A percentile compares a stretch with the other conserved stretches of the same genome.
phyloP scores from a whole-genome alignment of 306 rosid genomes.

The Fagus sylvatica region DNA sequence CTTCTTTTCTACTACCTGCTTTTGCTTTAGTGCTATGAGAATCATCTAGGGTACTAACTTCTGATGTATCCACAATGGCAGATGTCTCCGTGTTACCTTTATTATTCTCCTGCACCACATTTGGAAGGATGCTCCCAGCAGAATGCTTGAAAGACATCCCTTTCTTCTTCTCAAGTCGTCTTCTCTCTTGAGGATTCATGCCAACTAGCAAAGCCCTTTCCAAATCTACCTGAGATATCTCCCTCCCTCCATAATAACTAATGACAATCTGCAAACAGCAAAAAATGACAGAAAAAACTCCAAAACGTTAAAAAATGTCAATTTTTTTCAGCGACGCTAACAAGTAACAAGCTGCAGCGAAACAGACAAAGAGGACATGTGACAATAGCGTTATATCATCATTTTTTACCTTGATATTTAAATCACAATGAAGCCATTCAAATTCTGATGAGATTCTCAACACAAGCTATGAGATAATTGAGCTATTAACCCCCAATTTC shows the following conservation, averaged over 20 bases:
- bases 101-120: slow-evolving; percentile 39
- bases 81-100: slow-evolving; percentile 24
- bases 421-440: slow-evolving; percentile 1
- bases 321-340: slow-evolving; percentile 8
- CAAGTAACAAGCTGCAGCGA: slow-evolving; percentile 1
- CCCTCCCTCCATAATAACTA: slow-evolving; percentile 86
- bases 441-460: slow-evolving; percentile 1
- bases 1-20: slow-evolving; percentile 14
- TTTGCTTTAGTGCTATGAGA: slow-evolving; percentile 28
- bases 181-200: slow-evolving; percentile 85
- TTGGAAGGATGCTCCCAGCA: slow-evolving; percentile 26
- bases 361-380: neutral
- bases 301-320: slow-evolving; percentile 1
- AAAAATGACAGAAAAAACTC: slow-evolving; percentile 1
- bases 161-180: slow-evolving; percentile 66
- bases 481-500: slow-evolving; percentile 10
- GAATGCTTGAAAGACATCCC: slow-evolving; percentile 57
- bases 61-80: slow-evolving; percentile 27
- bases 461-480: neutral
- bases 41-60: slow-evolving; percentile 28
- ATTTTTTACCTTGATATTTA: neutral
- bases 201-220: slow-evolving; percentile 80
- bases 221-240: slow-evolving; percentile 79
- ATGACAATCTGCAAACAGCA: slow-evolving; percentile 58
- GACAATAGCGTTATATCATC: neutral